Conservation (phyloP, 805 yeast genomes). For the Barnettozyma sucrosica region DNA sequence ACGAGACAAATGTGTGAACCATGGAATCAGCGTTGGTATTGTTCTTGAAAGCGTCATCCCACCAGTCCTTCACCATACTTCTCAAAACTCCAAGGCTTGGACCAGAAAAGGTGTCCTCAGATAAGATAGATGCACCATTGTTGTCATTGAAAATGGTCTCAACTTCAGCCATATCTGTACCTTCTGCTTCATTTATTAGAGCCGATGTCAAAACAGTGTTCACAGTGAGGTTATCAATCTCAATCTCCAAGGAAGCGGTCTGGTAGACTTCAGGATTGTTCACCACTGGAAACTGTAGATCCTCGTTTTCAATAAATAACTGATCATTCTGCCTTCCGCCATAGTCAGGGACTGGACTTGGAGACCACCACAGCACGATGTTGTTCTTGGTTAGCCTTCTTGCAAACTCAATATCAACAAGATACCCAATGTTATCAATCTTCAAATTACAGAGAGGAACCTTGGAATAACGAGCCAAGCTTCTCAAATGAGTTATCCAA, state of each 20-base stretch:
- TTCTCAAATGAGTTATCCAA: constrained; percentile 62
- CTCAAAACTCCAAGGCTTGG: constrained; percentile 69
- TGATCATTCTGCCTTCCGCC: constrained; percentile 75
- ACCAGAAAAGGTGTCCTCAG: constrained; percentile 78
- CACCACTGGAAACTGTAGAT: constrained; percentile 62
- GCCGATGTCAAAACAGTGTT: constrained; percentile 85
- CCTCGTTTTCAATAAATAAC: constrained; percentile 43
- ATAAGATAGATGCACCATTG: constrained; percentile 37
- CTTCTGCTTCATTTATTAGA: constrained; percentile 81
- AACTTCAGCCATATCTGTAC: constrained; percentile 62
- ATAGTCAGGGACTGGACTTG: constrained; percentile 69
- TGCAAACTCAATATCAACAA: constrained; percentile 85
- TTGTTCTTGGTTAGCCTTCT: constrained; percentile 59
- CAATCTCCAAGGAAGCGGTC: constrained; percentile 72
- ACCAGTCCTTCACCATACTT: constrained; percentile 78
- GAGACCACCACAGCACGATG: constrained; percentile 92
- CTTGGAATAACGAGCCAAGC: constrained; percentile 64
- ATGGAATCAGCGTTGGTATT: constrained; percentile 73
- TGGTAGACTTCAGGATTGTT: constrained; percentile 77
- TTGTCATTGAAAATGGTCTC: constrained; percentile 28
- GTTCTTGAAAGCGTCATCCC: constrained; percentile 78
- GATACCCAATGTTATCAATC: constrained; percentile 67
- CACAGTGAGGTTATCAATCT: constrained; percentile 71
- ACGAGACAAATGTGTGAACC: constrained; percentile 72
- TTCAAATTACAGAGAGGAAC: constrained; percentile 84